Evolutionary conservation across 1,284 basidiomycete species (phyloP).

Genomic region (Taiwanofungus camphoratus): DNA sequence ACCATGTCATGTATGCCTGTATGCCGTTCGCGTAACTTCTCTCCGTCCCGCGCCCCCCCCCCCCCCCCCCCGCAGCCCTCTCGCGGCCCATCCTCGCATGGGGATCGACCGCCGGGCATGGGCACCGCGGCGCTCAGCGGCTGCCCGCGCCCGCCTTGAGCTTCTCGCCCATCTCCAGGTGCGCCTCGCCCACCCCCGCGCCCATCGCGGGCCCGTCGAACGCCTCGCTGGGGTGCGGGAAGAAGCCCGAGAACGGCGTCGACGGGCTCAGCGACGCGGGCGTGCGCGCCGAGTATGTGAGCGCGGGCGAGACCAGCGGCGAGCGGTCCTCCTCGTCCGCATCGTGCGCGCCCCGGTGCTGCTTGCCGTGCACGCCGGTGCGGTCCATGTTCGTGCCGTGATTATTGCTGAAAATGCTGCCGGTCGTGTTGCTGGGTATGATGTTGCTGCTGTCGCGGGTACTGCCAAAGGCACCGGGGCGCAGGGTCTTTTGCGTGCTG

Average conservation of each 20-base stretch:
- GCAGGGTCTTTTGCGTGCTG: conserved; percentile 1
- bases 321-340: conserved; percentile 24
- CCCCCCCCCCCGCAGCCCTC: too few species aligned
- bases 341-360: conserved; percentile 5
- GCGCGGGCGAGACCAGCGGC: conserved; percentile 30
- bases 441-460: conserved; percentile 2
- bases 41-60: too few species aligned
- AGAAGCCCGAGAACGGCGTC: conserved; percentile 33
- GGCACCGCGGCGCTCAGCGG: too few species aligned
- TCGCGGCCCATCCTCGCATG: too few species aligned
- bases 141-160: conserved; percentile 4
- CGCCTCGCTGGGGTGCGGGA: conserved; percentile 23
- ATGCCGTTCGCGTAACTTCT: too few species aligned
- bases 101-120: too few species aligned
- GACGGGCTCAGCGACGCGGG: conserved; percentile 32
- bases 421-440: conserved; percentile 3
- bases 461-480: not conserved
- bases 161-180: conserved; percentile 6
- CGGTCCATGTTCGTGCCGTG: conserved; percentile 5
- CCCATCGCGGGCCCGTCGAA: conserved; percentile 20
- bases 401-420: conserved; percentile 7
- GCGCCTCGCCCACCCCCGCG: conserved; percentile 1
- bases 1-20: too few species aligned
- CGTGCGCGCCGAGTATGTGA: conserved; percentile 33
- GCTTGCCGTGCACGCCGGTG: conserved; percentile 4